Percentiles rank a stretch among this genome's conserved stretches.
phyloP scores from a whole-genome alignment of 1,284 basidiomycete species.

The Mycena citricolor region DNA sequence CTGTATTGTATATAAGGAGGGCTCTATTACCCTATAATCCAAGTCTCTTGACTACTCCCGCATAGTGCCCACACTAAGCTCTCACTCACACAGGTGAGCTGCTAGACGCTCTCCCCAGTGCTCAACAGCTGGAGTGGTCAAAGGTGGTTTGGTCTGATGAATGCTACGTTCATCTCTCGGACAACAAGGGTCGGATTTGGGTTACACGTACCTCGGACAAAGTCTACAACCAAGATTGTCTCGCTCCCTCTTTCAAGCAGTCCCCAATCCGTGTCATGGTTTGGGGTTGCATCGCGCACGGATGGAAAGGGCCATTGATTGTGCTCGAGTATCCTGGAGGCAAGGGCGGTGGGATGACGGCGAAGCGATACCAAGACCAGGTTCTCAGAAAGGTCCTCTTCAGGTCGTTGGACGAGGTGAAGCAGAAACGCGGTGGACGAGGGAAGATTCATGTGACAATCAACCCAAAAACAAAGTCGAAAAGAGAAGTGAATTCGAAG shows the following conservation, averaged over 20 bases:
- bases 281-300: conserved; percentile 1
- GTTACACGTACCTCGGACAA: conserved; percentile 3
- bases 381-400: conserved; percentile 1
- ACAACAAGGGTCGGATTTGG: conserved; percentile 4
- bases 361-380: conserved; percentile 5
- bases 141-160: conserved; percentile 1
- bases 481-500: too few relatives aligned
- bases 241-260: conserved; percentile 9
- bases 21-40: too few relatives aligned
- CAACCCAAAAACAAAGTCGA: too few relatives aligned
- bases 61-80: too few relatives aligned
- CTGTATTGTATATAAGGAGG: too few relatives aligned
- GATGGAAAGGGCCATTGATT: conserved; percentile 7
- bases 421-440: background rate
- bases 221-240: conserved; percentile 2
- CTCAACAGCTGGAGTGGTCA: conserved; percentile 1
- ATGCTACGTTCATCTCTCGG: conserved; percentile 1
- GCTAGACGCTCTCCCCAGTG: too few relatives aligned
- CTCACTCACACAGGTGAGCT: too few relatives aligned
- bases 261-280: conserved; percentile 6
- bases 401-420: background rate
- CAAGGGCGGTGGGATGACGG: conserved; percentile 10
- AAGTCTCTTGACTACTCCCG: too few relatives aligned
- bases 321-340: conserved; percentile 8
- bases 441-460: too few relatives aligned